These are phyloP conservation scores for Scheffersomyces ergatensis DNA, from an alignment of 805 yeast species.

Conservation along the genomic window DNA sequence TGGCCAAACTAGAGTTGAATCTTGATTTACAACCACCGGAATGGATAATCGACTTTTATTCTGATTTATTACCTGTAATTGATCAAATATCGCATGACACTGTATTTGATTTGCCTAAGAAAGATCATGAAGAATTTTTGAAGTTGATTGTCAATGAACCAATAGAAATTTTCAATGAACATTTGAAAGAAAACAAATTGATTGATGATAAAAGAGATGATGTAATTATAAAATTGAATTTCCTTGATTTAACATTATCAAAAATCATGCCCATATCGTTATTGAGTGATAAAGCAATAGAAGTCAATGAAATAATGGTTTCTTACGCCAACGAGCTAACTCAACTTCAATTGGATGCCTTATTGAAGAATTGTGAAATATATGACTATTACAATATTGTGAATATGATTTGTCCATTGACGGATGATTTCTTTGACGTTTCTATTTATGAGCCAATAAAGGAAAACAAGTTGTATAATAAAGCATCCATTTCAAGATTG, in stretches of 20 bases:
- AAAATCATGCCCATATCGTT: conserved; percentile 48
- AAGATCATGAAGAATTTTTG: conserved; percentile 34
- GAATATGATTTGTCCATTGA: conserved; percentile 69
- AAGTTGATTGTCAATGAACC: conserved; percentile 47
- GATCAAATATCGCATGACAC: conserved; percentile 37
- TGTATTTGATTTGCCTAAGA: conserved; percentile 39
- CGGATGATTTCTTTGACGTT: conserved; percentile 56
- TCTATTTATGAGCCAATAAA: conserved; percentile 62
- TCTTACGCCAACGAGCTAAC: conserved; percentile 38
- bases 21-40: conserved; percentile 78
- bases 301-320: conserved; percentile 31
- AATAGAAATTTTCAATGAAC: conserved; percentile 34
- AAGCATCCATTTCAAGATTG: conserved; percentile 41
- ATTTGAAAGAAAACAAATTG: conserved; percentile 25
- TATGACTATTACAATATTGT: conserved; percentile 60
- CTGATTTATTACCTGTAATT: conserved; percentile 58
- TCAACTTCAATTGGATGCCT: conserved; percentile 42
- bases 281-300: conserved; percentile 35
- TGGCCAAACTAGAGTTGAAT: conserved; percentile 39
- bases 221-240: conserved; percentile 52
- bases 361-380: conserved; percentile 53
- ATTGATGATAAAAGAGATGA: conserved; percentile 28
- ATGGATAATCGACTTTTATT: conserved; percentile 69
- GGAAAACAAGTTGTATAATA: conserved; percentile 57
- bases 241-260: conserved; percentile 55